Evolutionary conservation across 768 basidiomycete genomes (phyloP).

Genomic region (Pleurotus tuber-regium): DNA sequence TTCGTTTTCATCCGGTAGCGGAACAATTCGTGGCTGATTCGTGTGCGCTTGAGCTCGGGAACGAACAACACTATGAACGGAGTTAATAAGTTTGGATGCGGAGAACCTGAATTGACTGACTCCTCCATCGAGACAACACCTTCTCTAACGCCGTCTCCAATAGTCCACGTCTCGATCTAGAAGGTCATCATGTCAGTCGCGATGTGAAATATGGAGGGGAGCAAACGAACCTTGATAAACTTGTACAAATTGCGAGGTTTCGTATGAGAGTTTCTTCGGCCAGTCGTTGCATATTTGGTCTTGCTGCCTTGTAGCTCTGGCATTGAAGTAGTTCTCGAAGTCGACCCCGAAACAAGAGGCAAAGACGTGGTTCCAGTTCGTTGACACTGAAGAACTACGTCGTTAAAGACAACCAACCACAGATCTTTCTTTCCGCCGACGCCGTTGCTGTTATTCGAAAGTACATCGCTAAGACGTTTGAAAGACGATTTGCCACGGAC

Average conservation of each 20-base stretch:
- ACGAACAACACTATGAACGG: conserved; percentile 56
- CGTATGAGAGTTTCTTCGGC: conserved; percentile 70
- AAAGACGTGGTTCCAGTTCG: conserved; percentile 85
- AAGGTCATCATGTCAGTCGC: neutral
- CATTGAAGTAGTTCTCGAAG: conserved; percentile 69
- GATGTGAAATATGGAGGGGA: conserved; percentile 2
- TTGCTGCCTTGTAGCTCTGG: conserved; percentile 79
- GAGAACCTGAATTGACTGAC: conserved; percentile 42
- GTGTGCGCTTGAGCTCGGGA: conserved; percentile 62
- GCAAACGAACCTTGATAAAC: conserved; percentile 72
- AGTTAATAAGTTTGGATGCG: neutral
- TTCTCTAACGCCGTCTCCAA: conserved; percentile 69
- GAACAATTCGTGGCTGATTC: conserved; percentile 61
- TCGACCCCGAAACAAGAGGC: conserved; percentile 67
- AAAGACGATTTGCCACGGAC: conserved; percentile 85
- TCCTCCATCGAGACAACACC: conserved; percentile 91
- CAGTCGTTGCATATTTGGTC: conserved; percentile 80
- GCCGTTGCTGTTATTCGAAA: conserved; percentile 53
- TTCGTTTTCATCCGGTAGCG: conserved; percentile 65
- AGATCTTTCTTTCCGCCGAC: conserved; percentile 76
- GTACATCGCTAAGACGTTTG: conserved; percentile 87
- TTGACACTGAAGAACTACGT: conserved; percentile 91
- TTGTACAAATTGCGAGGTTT: conserved; percentile 92
- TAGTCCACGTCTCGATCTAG: conserved; percentile 87
- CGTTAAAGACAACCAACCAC: conserved; percentile 96